These are phyloP conservation scores for Populus simonii DNA, from an alignment of 345 rosid species.

Conservation along the genomic window DNA sequence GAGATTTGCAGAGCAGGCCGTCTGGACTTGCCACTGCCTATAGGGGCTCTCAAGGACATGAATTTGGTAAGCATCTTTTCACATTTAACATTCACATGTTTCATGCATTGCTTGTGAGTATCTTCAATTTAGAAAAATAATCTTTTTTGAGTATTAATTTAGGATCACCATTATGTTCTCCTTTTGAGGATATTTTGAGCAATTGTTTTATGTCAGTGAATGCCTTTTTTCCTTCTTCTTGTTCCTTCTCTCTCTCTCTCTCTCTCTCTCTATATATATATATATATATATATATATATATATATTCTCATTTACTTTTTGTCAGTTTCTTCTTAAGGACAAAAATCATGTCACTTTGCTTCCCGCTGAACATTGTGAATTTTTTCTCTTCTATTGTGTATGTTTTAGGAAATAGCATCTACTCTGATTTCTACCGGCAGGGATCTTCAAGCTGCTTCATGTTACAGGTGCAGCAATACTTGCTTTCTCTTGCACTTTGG, in stretches of 20 bases:
- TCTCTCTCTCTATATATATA: too few species aligned
- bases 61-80: slow-evolving; percentile 29
- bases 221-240: not conserved
- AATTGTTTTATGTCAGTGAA: not conserved
- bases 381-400: not conserved
- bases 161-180: not conserved
- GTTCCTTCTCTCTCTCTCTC: not conserved
- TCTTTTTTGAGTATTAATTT: not conserved
- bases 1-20: slow-evolving; percentile 25
- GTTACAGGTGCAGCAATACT: slow-evolving; percentile 46
- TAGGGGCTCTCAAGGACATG: slow-evolving; percentile 15
- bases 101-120: not conserved
- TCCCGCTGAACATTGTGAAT: not conserved
- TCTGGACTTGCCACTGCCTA: slow-evolving; percentile 14
- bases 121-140: not conserved
- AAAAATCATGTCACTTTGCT: not conserved
- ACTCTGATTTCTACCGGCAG: slow-evolving; percentile 27
- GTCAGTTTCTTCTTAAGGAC: not conserved
- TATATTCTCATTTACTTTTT: not conserved
- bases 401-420: slow-evolving; percentile 27
- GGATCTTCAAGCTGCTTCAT: slow-evolving; percentile 43
- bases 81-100: not conserved
- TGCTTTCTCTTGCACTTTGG: not conserved
- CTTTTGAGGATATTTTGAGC: not conserved
- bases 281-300: too few species aligned